phyloP scores from a whole-genome alignment of 176 grass and related monocot genomes.

The Oryza officinalis region DNA sequence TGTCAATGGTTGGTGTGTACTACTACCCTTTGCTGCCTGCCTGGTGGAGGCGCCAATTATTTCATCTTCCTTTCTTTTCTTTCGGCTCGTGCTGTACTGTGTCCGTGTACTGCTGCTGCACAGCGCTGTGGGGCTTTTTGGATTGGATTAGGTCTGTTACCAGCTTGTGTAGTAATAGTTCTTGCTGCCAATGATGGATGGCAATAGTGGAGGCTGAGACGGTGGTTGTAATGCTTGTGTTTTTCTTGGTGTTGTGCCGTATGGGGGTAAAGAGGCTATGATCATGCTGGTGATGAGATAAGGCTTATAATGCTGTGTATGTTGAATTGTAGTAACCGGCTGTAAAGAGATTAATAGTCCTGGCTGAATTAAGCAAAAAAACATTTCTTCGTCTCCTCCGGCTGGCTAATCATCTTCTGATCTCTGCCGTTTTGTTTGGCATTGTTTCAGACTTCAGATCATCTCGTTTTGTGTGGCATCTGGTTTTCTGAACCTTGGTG shows the following conservation, averaged over 20 bases:
- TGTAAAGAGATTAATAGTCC: background rate
- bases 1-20: background rate
- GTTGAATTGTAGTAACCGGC: background rate
- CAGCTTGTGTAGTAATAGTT: background rate
- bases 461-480: background rate
- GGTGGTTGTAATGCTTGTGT: background rate
- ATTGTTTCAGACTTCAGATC: too few relatives aligned
- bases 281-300: background rate
- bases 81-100: background rate
- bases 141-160: background rate
- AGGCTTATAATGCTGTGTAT: background rate
- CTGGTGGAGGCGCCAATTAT: conserved; percentile 28
- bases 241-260: background rate
- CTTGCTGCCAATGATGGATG: conserved; percentile 23
- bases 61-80: background rate
- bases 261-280: conserved; percentile 8
- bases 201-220: background rate
- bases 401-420: background rate
- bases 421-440: background rate
- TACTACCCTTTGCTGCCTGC: background rate
- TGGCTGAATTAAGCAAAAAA: background rate
- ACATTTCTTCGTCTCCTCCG: background rate
- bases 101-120: background rate
- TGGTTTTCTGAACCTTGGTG: background rate
- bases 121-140: background rate